A percentile compares a stretch with the other conserved stretches of the same genome.
Evolutionary conservation across 768 basidiomycete species (phyloP).

Genomic region (Panus rudis): DNA sequence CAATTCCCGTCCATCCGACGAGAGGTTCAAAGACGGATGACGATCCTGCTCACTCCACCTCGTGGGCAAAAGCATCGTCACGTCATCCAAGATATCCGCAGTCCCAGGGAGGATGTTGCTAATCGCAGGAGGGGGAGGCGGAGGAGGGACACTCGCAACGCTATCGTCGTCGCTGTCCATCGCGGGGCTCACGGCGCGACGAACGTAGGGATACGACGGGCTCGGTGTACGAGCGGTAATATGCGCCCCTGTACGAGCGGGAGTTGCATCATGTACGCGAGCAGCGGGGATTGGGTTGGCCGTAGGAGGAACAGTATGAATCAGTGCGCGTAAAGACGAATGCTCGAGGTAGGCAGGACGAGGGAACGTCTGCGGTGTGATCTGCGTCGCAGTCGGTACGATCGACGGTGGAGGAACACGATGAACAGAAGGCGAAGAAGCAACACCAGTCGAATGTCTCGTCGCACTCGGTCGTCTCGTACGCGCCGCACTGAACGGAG

Average conservation of each 20-base stretch:
- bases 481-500: constrained; percentile 36
- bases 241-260: constrained; percentile 7
- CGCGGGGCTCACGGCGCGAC: constrained; percentile 19
- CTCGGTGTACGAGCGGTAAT: constrained; percentile 7
- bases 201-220: constrained; percentile 18
- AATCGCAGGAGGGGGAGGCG: constrained; percentile 9
- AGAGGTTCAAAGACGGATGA: constrained; percentile 50
- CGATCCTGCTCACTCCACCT: constrained; percentile 73
- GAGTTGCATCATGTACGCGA: no score
- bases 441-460: constrained; percentile 8
- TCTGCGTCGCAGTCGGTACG: constrained; percentile 1
- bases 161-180: constrained; percentile 66
- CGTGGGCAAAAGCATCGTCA: constrained; percentile 61
- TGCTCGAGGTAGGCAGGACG: constrained; percentile 73
- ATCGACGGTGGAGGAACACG: background rate
- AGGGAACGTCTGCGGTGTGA: constrained; percentile 37
- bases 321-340: constrained; percentile 62
- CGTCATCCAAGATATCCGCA: constrained; percentile 18
- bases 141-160: constrained; percentile 40
- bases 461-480: constrained; percentile 40
- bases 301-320: constrained; percentile 46
- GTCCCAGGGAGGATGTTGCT: constrained; percentile 12
- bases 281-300: constrained; percentile 29
- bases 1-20: constrained; percentile 66
- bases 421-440: background rate